A percentile compares a stretch with the other conserved stretches of the same genome.
Evolutionary conservation across 2,329 filamentous ascomycete species (phyloP).

Genomic region (Juglanconis oblonga): DNA sequence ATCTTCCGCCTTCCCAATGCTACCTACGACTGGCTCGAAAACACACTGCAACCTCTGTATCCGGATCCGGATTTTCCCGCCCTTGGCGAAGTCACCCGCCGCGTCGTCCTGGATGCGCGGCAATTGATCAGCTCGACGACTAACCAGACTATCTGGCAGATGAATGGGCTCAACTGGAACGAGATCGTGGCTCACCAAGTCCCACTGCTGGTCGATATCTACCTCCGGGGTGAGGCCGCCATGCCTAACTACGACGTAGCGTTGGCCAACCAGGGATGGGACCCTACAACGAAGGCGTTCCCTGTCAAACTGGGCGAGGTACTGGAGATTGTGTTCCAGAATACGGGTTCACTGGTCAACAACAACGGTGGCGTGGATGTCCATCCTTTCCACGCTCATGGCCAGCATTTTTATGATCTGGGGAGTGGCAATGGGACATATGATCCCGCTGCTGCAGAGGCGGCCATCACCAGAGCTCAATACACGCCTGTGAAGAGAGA

Average conservation of each 20-base stretch:
- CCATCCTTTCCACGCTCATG: constrained; percentile 54
- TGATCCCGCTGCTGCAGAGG: constrained; percentile 46
- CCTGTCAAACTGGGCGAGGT: constrained; percentile 55
- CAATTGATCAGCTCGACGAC: constrained; percentile 32
- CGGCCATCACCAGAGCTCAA: constrained; percentile 28
- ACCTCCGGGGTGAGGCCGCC: constrained; percentile 42
- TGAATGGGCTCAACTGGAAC: constrained; percentile 45
- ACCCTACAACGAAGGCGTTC: constrained; percentile 47
- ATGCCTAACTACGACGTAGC: constrained; percentile 51
- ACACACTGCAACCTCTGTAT: constrained; percentile 39
- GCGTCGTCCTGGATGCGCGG: constrained; percentile 43
- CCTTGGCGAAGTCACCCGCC: constrained; percentile 46
- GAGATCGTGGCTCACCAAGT: constrained; percentile 25
- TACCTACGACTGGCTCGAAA: constrained; percentile 41
- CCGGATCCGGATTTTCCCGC: constrained; percentile 33
- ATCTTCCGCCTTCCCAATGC: constrained; percentile 33
- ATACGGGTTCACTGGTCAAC: constrained; percentile 38
- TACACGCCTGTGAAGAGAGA: constrained; percentile 39
- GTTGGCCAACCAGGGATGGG: constrained; percentile 49
- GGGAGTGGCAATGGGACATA: constrained; percentile 53
- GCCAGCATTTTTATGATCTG: constrained; percentile 51
- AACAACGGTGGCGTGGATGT: constrained; percentile 36
- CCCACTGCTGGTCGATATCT: constrained; percentile 53
- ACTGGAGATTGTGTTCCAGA: constrained; percentile 43
- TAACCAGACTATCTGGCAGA: constrained; percentile 35